These are phyloP conservation scores for Fraxinus excelsior DNA, from an alignment of 257 asterid genomes.

Conservation along the genomic window DNA sequence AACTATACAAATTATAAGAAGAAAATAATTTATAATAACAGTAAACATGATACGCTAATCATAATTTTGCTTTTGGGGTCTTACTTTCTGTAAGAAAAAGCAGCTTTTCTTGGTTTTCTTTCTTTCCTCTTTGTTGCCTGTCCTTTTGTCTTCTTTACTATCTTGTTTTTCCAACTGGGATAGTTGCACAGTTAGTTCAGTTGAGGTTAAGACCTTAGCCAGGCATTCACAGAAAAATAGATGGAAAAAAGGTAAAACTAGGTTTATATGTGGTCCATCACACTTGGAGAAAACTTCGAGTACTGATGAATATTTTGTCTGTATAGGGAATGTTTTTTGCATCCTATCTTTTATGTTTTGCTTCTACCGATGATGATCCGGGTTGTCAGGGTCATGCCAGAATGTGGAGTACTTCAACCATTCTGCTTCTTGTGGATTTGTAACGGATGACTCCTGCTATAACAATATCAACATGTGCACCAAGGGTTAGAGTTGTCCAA, in stretches of 20 bases:
- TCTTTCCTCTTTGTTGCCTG: slow-evolving; percentile 24
- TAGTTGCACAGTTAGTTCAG: too few relatives aligned
- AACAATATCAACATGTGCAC: not conserved
- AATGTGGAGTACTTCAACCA: slow-evolving; percentile 92
- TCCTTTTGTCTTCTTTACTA: slow-evolving; percentile 31
- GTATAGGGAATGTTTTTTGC: slow-evolving; percentile 7
- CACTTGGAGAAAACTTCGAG: slow-evolving; percentile 38
- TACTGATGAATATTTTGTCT: slow-evolving; percentile 36
- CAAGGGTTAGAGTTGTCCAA: not conserved
- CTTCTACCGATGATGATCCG: slow-evolving; percentile 81
- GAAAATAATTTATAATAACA: slow-evolving; percentile 39
- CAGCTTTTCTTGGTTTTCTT: slow-evolving; percentile 47
- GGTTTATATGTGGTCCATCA: slow-evolving; percentile 36
- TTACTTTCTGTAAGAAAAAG: slow-evolving; percentile 49
- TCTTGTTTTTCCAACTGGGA: slow-evolving; percentile 59
- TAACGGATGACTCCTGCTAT: slow-evolving; percentile 76
- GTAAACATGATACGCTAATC: slow-evolving; percentile 68
- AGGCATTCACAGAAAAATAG: slow-evolving; percentile 33
- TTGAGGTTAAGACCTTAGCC: too few relatives aligned
- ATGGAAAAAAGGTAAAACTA: slow-evolving; percentile 16
- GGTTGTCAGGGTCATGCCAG: slow-evolving; percentile 96
- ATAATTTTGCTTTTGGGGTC: slow-evolving; percentile 51
- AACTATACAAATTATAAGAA: slow-evolving; percentile 30
- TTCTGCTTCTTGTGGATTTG: slow-evolving; percentile 80
- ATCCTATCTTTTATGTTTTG: not conserved